phyloP scores from a whole-genome alignment of 176 grass and related monocot species.

The Metroxylon sagu region DNA sequence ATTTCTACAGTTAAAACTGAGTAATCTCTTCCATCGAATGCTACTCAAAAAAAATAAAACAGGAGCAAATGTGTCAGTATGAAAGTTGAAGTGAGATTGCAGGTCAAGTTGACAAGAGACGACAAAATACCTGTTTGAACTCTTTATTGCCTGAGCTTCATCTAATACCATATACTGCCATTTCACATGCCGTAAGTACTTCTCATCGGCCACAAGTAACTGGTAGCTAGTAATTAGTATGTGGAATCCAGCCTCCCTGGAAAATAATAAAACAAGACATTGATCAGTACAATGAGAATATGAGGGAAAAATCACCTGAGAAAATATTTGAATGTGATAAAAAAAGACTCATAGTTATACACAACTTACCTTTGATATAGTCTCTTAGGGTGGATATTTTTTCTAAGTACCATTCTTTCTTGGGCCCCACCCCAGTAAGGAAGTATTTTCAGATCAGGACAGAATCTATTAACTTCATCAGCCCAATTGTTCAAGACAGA shows the following conservation, averaged over 20 bases:
- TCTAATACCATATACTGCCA: slow-evolving; percentile 99
- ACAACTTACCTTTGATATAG: slow-evolving; percentile 70
- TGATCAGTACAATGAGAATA: slow-evolving; percentile 1
- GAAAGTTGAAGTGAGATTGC: too few relatives aligned
- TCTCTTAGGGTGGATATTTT: slow-evolving; percentile 94
- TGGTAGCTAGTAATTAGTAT: slow-evolving; percentile 99
- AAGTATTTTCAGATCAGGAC: slow-evolving; percentile 97
- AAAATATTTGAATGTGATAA: background rate
- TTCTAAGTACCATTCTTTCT: slow-evolving; percentile 75
- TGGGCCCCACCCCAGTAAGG: slow-evolving; percentile 77
- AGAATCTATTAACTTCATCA: slow-evolving; percentile 89
- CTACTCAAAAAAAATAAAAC: slow-evolving; percentile 34
- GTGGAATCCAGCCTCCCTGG: slow-evolving; percentile 89
- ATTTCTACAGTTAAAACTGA: slow-evolving; percentile 98
- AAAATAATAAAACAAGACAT: slow-evolving; percentile 11
- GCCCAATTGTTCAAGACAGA: slow-evolving; percentile 99
- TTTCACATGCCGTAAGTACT: slow-evolving; percentile 86
- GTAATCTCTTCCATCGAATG: slow-evolving; percentile 94
- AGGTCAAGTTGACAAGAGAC: background rate
- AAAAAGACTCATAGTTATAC: background rate
- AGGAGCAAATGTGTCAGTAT: background rate
- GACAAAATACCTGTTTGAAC: slow-evolving; percentile 73
- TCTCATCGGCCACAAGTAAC: slow-evolving; percentile 95
- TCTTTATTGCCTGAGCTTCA: slow-evolving; percentile 99
- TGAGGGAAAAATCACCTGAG: too few relatives aligned